Base-by-base conservation (phyloP, 1,284 basidiomycete genomes). In the Apiotrichum sp. region DNA sequence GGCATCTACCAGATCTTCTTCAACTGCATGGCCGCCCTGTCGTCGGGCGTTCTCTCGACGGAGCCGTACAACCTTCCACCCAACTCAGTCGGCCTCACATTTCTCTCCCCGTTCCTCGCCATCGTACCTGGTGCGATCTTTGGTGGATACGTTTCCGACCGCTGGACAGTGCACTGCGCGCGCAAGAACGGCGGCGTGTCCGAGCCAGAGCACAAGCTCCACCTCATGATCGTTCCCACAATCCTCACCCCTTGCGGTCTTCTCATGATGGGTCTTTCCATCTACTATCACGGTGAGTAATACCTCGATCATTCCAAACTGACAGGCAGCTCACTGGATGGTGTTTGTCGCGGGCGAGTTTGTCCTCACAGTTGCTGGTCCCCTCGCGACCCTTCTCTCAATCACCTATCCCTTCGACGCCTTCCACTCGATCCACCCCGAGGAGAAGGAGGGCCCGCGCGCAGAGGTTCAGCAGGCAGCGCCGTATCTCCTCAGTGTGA, bases 201-300 rank as follows among this genome's bases (percentile, higher is more conserved):
- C 7, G 62, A 66, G 45, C 52, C 64, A 3, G 64, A 66, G 45
- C 53, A 62, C 50, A 62, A 62, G 45, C 59, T 64, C 34, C 36
- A 50, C 31, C 53, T 62, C 35, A 52, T 60, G 40, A 50, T 58
- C 41, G 36, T 61, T 6, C 61, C 61, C 6, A 56, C 49, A 1
- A 46, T 59, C 34, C 52, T 58, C 7, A 56, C 56, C 29, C 55
- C 61, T 9, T 35, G 59, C 16, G 64, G 62, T 0, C 52, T 64
- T 14, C 53, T 66, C 42, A 64, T 66, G 62, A 64, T 66, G 50
- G 61, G 62, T 10, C 56, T 66, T 10, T 59, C 61, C 14, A 54
- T 61, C 10, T 59, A 56, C 36, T 66, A 61, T 42, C 42, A 55
- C 1, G 56, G 57, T 38, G 57, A 61, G 46, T 59, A 3, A 16